Evolutionary conservation across 176 grass and related monocot species (phyloP).

Genomic region (Areca catechu): DNA sequence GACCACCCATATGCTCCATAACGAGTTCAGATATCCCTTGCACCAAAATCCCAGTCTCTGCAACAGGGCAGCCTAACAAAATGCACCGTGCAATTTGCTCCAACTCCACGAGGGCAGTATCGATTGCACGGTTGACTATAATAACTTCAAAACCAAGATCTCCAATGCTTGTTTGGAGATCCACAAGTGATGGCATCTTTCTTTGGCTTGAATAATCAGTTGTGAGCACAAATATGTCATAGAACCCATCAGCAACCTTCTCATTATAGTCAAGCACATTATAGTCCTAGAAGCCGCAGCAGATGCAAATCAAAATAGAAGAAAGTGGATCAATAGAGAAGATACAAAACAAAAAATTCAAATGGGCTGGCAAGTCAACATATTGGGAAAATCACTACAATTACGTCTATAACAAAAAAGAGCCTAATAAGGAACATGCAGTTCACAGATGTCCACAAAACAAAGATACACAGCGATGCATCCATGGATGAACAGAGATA

Average conservation of each 20-base stretch:
- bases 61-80: constrained; percentile 61
- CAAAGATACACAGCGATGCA: too few species aligned
- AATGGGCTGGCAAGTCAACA: too few species aligned
- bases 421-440: not conserved
- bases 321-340: constrained; percentile 1
- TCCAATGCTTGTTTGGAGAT: constrained; percentile 85
- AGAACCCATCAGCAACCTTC: constrained; percentile 96
- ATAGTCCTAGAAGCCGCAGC: constrained; percentile 50
- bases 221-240: constrained; percentile 70
- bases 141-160: constrained; percentile 99
- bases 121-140: constrained; percentile 83
- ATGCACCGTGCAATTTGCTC: constrained; percentile 96
- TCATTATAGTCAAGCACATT: constrained; percentile 94
- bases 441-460: constrained; percentile 1
- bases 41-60: constrained; percentile 54
- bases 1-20: constrained; percentile 86
- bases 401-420: too few species aligned
- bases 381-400: too few species aligned
- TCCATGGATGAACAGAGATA: too few species aligned
- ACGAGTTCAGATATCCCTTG: constrained; percentile 97
- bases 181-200: constrained; percentile 75
- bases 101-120: constrained; percentile 69
- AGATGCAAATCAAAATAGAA: not conserved
- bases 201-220: constrained; percentile 51
- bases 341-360: too few species aligned